These are phyloP conservation scores for Capronia epimyces DNA, from an alignment of 2,329 filamentous ascomycete species.

Conservation along the genomic window DNA sequence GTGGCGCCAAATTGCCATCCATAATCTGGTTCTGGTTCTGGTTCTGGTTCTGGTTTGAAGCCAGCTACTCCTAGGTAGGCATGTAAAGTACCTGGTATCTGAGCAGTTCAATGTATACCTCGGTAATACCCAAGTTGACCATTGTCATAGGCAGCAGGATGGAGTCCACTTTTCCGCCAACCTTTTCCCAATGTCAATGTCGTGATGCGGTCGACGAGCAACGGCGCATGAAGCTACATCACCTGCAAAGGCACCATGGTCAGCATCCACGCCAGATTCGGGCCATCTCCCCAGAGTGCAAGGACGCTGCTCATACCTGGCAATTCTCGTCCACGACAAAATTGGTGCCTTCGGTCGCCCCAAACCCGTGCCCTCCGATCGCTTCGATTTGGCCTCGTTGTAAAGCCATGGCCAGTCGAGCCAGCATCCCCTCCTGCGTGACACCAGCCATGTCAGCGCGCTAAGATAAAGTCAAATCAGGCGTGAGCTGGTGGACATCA, in stretches of 20 bases:
- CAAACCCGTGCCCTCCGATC: constrained; percentile 29
- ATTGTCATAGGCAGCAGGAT: too few species aligned
- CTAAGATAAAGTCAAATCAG: constrained; percentile 20
- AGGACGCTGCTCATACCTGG: constrained; percentile 32
- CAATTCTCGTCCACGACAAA: constrained; percentile 45
- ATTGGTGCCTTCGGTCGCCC: constrained; percentile 32
- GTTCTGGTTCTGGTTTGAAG: background rate
- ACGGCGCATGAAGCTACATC: background rate
- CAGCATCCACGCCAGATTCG: background rate
- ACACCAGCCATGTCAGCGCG: constrained; percentile 22
- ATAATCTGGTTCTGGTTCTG: background rate
- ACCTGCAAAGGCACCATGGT: constrained; percentile 1
- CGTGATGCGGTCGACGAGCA: background rate
- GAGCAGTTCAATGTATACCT: too few species aligned
- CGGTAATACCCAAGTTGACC: too few species aligned
- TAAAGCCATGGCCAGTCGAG: constrained; percentile 40
- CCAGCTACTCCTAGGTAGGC: too few species aligned
- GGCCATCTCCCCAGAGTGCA: background rate
- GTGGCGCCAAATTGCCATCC: background rate
- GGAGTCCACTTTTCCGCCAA: too few species aligned
- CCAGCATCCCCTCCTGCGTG: constrained; percentile 44
- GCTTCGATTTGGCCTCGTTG: constrained; percentile 36
- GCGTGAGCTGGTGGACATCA: constrained; percentile 21
- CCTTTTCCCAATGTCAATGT: too few species aligned
- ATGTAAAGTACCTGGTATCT: too few species aligned